Percentiles rank a stretch among this genome's conserved stretches.
Conservation (phyloP, 371 early-diverging fungal species). For the Mucor sp. region DNA sequence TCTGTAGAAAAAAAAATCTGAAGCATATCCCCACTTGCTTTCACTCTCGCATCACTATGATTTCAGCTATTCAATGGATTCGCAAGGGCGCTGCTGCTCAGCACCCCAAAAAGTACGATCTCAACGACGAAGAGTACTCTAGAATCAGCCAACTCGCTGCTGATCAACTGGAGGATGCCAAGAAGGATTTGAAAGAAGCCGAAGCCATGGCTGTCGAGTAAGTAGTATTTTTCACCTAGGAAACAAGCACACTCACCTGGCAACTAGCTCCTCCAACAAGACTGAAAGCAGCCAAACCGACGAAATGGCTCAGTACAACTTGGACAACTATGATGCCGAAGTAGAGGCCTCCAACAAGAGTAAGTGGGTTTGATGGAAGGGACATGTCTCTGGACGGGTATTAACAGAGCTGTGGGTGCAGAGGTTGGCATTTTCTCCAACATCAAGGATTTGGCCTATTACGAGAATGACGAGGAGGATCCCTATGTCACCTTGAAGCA, state of each 20-base stretch:
- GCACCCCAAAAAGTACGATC: slow-evolving; percentile 73
- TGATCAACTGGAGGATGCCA: slow-evolving; percentile 73
- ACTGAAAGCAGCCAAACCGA: slow-evolving; percentile 39
- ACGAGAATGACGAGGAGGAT: slow-evolving; percentile 77
- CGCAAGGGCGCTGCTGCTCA: slow-evolving; percentile 86
- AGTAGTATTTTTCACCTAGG: neutral
- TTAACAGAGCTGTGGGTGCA: slow-evolving; percentile 3
- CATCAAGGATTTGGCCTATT: slow-evolving; percentile 78
- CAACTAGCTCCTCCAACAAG: neutral
- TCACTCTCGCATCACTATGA: slow-evolving; percentile 58
- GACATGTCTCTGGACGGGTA: no score
- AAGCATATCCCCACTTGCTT: neutral
- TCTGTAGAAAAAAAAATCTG: neutral
- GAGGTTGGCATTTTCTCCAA: slow-evolving; percentile 65
- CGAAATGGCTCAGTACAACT: slow-evolving; percentile 74
- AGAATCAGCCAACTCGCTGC: slow-evolving; percentile 73
- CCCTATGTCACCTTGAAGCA: slow-evolving; percentile 75
- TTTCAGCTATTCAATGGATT: slow-evolving; percentile 83
- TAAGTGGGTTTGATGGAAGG: slow-evolving; percentile 19
- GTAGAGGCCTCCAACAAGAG: slow-evolving; percentile 41
- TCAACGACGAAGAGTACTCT: slow-evolving; percentile 87
- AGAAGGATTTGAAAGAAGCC: slow-evolving; percentile 65
- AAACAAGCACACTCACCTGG: no score
- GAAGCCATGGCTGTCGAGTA: slow-evolving; percentile 45
- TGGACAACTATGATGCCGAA: slow-evolving; percentile 75